Evolutionary conservation across 2,329 filamentous ascomycete genomes (phyloP), one percentile per base, ranked within the genome.

Genomic region (Aspergillus vadensis): DNA sequence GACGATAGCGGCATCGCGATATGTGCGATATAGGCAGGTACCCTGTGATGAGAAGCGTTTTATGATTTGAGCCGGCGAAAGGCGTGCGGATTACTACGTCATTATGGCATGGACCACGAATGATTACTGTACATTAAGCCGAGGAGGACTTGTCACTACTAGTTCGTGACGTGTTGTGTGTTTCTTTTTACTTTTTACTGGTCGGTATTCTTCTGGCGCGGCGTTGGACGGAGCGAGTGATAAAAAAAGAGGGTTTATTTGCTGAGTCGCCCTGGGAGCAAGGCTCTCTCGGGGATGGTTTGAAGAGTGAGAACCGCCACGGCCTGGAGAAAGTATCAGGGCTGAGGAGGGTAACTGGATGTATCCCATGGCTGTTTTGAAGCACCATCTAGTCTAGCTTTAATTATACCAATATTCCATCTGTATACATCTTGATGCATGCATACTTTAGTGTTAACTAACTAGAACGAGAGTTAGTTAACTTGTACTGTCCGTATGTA

Each of bases 1-100:
- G 69, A 72, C 50, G 69, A 70, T 53, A 63, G 60, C 50, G 67
- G 63, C 8, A 68, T 73, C 41, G 61, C 67, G 19, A 70, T 76
- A 48, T 67, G 65, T 50, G 65, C 70, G 41, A 65, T 70, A 59
- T 75, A 63, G 32, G n/a, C 14, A 36, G 41, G 38, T 27, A 43
- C 17, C 25, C 39, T 55, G 52, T 56, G 36, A 60, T 39, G 59
- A 55, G 38, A 39, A 36, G 23, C 15, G 43, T 59, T 57, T 55
- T 36, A 62, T 60, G 62, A 55, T 55, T 55, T 38, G 49, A 59
- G 50, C 30, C 30, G 57, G 59, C 48, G 58, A 59, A 66, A n/a
- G 58, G 60, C 48, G 60, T 57, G 44, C 23, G 51, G 50, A 55
- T 36, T 36, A 36, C 25, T 59, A n/a, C 52, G 54, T 47, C 44